Evolutionary conservation across 2,329 filamentous ascomycete species (phyloP), one percentile per base, ranked within the genome.

Genomic region (Ophiostoma ips): DNA sequence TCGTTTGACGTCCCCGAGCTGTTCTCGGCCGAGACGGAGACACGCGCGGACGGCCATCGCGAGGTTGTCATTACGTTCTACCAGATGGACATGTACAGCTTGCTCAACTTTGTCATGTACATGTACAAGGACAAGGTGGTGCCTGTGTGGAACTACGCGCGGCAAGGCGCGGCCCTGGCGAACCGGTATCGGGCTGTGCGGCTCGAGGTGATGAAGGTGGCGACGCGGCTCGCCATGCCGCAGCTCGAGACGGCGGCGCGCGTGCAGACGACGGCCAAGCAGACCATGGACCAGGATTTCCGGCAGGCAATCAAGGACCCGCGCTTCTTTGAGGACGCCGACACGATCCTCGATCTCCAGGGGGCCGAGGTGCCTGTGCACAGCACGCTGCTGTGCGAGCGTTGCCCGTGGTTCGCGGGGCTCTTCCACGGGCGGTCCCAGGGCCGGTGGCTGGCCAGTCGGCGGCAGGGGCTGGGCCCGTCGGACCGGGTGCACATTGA

Each of bases 371-470:
- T 88, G 33, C 68, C 71, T 13, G 81, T 84, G 1, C 92, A 98
- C 59, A 90, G 87, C 55, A 72, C 81, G 5, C 65, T 96, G 3
- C 64, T 95, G 34, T 89, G 87, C 56, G 81, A 83, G 59, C 75
- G 92, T 56, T 95, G 89, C 58, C 88, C 87, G 0, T 98, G 95
- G 71, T 98, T 98, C 56, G 73, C 90, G 55, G 85, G 84, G 1
- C 72, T 98, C 40, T 96, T 95, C 64, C 74, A 86, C 58, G 92
- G 92, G n/a, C 81, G 87, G 40, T 87, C 92, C 8, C 75, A 76
- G 37, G 92, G 92, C 1, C 77, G 77, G 57, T 98, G 92, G 92
- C 72, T 98, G 18, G 75, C 81, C 46, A 75, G 76, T 31, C 77
- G 88, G 49, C 77, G 79, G n/a, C 68, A 74, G 48, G 61, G 58